These are phyloP conservation scores for Yamadazyma philogaea DNA, from an alignment of 805 yeast genomes.

Conservation along the genomic window DNA sequence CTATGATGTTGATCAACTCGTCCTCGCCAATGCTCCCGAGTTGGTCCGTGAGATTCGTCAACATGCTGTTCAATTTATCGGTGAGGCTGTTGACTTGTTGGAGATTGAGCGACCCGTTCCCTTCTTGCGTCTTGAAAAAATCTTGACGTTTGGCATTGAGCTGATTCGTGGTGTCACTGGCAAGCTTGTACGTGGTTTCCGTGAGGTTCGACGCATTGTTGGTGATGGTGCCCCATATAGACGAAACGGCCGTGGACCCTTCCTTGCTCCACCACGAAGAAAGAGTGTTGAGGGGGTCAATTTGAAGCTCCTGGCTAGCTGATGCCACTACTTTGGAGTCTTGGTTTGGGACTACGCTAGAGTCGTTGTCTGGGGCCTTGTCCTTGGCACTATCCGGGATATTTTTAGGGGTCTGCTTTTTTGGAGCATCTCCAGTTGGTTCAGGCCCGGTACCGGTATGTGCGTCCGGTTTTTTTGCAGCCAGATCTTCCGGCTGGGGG, in stretches of 20 bases:
- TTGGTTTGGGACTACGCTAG: no score
- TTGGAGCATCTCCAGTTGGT: no score
- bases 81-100: constrained; percentile 31
- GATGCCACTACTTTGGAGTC: neutral
- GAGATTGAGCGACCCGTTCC: constrained; percentile 14
- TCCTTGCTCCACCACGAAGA: constrained; percentile 74
- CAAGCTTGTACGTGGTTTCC: constrained; percentile 50
- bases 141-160: constrained; percentile 39
- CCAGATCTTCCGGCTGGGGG: no score
- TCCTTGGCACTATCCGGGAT: no score
- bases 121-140: constrained; percentile 22
- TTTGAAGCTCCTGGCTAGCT: constrained; percentile 14
- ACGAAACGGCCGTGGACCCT: constrained; percentile 63
- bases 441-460: no score
- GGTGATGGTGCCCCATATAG: constrained; percentile 67
- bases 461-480: no score
- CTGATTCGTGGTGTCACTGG: constrained; percentile 43
- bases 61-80: constrained; percentile 29
- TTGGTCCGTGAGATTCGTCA: constrained; percentile 39
- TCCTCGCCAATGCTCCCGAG: constrained; percentile 49
- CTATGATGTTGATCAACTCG: constrained; percentile 37
- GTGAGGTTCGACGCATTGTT: constrained; percentile 47
- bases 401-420: no score
- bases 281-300: constrained; percentile 63
- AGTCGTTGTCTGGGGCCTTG: no score